These are phyloP conservation scores for Penicillium digitatum DNA, from an alignment of 2,329 filamentous ascomycete species.

Conservation along the genomic window DNA sequence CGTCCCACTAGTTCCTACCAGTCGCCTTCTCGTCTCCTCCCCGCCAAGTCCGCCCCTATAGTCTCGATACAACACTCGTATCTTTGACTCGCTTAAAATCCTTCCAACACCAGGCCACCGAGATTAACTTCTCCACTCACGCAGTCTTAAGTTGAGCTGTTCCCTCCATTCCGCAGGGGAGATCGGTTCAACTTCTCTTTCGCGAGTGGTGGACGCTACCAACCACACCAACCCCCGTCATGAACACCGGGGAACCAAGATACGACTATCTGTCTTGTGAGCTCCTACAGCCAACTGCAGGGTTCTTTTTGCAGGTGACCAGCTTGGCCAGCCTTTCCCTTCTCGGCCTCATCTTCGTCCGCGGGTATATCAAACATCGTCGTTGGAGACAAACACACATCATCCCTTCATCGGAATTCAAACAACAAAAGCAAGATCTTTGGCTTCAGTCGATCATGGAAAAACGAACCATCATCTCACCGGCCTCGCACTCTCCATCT, in stretches of 20 bases:
- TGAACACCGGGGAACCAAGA: not conserved
- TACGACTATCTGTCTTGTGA: not conserved
- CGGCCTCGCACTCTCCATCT: conserved; percentile 4
- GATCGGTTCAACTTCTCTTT: conserved; percentile 2
- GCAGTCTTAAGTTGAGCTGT: conserved; percentile 5
- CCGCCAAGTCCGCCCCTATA: not conserved
- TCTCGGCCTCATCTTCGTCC: not conserved
- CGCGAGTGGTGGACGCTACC: conserved; percentile 3
- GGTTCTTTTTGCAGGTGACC: not conserved
- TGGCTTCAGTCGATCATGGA: conserved; percentile 14
- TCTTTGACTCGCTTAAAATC: not conserved
- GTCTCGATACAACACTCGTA: not conserved
- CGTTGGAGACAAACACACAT: not conserved
- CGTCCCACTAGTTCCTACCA: not conserved
- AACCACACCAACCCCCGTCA: not conserved
- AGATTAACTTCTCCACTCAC: not conserved
- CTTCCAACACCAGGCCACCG: not conserved
- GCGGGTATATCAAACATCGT: not conserved
- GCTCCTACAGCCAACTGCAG: not conserved
- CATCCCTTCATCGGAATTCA: not conserved
- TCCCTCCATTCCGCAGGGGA: not conserved
- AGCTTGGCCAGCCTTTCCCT: not conserved
- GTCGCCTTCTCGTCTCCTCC: not conserved
- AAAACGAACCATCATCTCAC: conserved; percentile 4
- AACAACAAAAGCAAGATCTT: not conserved